Evolutionary conservation across 345 rosid species (phyloP).

Genomic region (Lenwebbia sp.): DNA sequence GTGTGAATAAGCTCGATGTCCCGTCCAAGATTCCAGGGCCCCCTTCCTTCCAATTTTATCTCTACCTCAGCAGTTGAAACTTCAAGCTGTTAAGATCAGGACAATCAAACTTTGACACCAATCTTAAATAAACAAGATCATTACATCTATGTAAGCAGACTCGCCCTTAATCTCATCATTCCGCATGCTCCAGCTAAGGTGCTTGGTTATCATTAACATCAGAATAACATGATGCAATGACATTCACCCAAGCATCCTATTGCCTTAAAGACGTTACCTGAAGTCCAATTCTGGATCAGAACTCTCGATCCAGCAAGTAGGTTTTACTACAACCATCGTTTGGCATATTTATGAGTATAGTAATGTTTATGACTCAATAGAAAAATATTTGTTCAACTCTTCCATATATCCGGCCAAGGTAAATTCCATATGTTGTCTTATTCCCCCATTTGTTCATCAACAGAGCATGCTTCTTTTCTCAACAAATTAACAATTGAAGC

Average conservation of each 20-base stretch:
- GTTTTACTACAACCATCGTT: background rate
- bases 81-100: constrained; percentile 21
- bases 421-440: background rate
- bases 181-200: background rate
- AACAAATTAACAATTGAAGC: background rate
- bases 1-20: constrained; percentile 44
- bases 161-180: background rate
- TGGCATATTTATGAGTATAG: background rate
- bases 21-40: constrained; percentile 44
- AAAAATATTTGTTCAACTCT: background rate
- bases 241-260: background rate
- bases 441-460: background rate
- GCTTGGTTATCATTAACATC: background rate
- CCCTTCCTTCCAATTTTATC: constrained; percentile 50
- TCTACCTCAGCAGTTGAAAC: constrained; percentile 37
- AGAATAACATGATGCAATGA: background rate
- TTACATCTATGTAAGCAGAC: background rate
- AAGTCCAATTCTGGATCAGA: background rate
- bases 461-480: background rate
- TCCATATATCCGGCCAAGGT: background rate
- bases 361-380: background rate
- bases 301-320: background rate
- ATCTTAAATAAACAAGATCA: background rate
- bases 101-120: background rate
- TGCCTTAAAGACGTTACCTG: background rate